Conservation (phyloP, 768 basidiomycete genomes). For the Podaxis sp. region DNA sequence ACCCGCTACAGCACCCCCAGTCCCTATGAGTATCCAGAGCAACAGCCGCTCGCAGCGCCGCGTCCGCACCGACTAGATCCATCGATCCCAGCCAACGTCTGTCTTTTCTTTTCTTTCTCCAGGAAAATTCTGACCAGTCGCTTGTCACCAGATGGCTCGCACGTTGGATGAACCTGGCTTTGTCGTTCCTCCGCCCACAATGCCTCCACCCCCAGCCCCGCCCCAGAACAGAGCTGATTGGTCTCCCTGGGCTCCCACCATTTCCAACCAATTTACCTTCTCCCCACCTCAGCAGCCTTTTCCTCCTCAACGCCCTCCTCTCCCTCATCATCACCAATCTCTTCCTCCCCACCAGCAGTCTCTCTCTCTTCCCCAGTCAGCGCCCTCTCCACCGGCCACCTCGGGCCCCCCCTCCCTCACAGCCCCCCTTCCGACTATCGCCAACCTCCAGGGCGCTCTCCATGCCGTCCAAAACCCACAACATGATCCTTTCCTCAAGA, state of each 20-base stretch:
- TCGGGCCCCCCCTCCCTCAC: slow-evolving; percentile 62
- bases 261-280: slow-evolving; percentile 22
- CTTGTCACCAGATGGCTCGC: slow-evolving; percentile 54
- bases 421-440: slow-evolving; percentile 64
- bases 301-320: background rate
- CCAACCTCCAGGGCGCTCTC: slow-evolving; percentile 53
- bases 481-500: slow-evolving; percentile 58
- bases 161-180: slow-evolving; percentile 47
- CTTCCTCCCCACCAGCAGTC: slow-evolving; percentile 46
- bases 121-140: background rate
- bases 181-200: slow-evolving; percentile 17
- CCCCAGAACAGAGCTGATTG: slow-evolving; percentile 16
- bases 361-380: slow-evolving; percentile 41
- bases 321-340: background rate
- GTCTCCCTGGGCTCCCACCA: slow-evolving; percentile 19
- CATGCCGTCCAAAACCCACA: slow-evolving; percentile 51
- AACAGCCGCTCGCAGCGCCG: slow-evolving; percentile 58
- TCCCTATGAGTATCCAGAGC: slow-evolving; percentile 30
- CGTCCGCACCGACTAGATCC: slow-evolving; percentile 64
- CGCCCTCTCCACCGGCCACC: slow-evolving; percentile 43
- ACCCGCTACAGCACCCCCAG: slow-evolving; percentile 27
- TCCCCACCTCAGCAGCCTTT: slow-evolving; percentile 21
- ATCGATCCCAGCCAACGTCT: slow-evolving; percentile 60
- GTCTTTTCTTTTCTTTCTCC: slow-evolving; percentile 24
- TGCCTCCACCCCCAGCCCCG: slow-evolving; percentile 9